Conservation (phyloP, 108 stramenopile species). For the Discostella stelligeroides region DNA sequence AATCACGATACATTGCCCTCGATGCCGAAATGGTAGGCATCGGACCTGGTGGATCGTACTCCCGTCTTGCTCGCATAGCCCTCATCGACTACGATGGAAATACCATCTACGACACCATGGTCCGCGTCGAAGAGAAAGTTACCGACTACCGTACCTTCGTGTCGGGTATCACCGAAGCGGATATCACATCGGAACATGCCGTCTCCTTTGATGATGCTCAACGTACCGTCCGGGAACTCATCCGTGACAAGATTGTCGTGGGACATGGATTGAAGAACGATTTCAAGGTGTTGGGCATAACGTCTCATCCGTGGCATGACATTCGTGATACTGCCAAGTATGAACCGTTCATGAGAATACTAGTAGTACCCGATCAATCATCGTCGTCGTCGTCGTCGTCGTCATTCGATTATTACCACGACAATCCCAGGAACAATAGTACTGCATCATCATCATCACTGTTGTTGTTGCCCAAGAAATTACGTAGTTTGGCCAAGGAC, state of each 20-base stretch:
- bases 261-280: constrained; percentile 92
- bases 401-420: too few species aligned
- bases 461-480: constrained; percentile 64
- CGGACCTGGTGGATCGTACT: constrained; percentile 43
- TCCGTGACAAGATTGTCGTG: constrained; percentile 86
- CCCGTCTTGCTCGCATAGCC: constrained; percentile 73
- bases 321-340: constrained; percentile 89
- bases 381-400: too few species aligned
- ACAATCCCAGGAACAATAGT: neutral
- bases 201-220: constrained; percentile 68
- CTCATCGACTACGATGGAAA: constrained; percentile 78
- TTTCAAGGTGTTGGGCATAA: constrained; percentile 72
- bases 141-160: constrained; percentile 89
- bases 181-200: constrained; percentile 44
- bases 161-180: constrained; percentile 63
- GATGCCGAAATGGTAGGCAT: constrained; percentile 96
- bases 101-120: constrained; percentile 72
- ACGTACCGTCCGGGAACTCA: constrained; percentile 57
- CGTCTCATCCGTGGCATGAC: constrained; percentile 70
- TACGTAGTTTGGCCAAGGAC: constrained; percentile 78
- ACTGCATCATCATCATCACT: too few species aligned
- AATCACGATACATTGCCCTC: constrained; percentile 66
- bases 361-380: neutral
- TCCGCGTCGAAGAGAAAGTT: constrained; percentile 75
- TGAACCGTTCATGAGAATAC: constrained; percentile 68